These are phyloP conservation scores for Cercospora berteroae DNA, from an alignment of 2,329 filamentous ascomycete species.

Conservation along the genomic window DNA sequence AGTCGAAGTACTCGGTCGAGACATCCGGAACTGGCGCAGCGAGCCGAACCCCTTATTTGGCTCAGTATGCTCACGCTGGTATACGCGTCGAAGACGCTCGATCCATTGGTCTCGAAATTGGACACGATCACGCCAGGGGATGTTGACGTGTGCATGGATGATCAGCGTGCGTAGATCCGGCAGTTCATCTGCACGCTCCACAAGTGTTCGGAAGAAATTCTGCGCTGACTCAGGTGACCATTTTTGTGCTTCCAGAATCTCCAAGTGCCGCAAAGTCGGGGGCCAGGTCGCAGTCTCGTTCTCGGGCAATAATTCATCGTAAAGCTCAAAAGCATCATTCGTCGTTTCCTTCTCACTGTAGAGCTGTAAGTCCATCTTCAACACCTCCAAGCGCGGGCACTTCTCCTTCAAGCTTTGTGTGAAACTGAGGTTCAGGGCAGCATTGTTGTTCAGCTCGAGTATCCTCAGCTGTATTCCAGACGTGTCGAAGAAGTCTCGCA, in stretches of 20 bases:
- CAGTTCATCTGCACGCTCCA: conserved; percentile 66
- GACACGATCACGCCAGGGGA: conserved; percentile 75
- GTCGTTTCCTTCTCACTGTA: conserved; percentile 67
- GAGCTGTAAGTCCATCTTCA: conserved; percentile 77
- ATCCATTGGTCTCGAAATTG: conserved; percentile 78
- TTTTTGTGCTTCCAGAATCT: conserved; percentile 74
- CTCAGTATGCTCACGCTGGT: conserved; percentile 52
- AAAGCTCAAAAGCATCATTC: conserved; percentile 72
- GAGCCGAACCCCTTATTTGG: conserved; percentile 48
- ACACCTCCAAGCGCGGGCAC: conserved; percentile 68
- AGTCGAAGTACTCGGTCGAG: conserved; percentile 34
- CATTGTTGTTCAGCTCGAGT: conserved; percentile 74
- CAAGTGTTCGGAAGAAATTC: conserved; percentile 74
- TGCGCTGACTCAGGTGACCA: conserved; percentile 68
- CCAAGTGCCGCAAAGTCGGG: conserved; percentile 64
- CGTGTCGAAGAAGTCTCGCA: conserved; percentile 63
- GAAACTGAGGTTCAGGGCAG: conserved; percentile 73
- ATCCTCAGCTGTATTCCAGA: conserved; percentile 67
- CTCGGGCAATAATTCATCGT: conserved; percentile 62
- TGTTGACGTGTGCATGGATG: conserved; percentile 75
- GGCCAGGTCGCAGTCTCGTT: conserved; percentile 78
- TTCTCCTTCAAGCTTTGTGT: conserved; percentile 62
- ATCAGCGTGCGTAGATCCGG: conserved; percentile 66
- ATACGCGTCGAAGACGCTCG: conserved; percentile 65
- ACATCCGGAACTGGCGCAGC: conserved; percentile 43